A percentile compares a stretch with the other conserved stretches of the same genome.
These are phyloP conservation scores for Thermomucor indicae-seudaticae DNA, from an alignment of 371 early-diverging fungal genomes.

Conservation along the genomic window DNA sequence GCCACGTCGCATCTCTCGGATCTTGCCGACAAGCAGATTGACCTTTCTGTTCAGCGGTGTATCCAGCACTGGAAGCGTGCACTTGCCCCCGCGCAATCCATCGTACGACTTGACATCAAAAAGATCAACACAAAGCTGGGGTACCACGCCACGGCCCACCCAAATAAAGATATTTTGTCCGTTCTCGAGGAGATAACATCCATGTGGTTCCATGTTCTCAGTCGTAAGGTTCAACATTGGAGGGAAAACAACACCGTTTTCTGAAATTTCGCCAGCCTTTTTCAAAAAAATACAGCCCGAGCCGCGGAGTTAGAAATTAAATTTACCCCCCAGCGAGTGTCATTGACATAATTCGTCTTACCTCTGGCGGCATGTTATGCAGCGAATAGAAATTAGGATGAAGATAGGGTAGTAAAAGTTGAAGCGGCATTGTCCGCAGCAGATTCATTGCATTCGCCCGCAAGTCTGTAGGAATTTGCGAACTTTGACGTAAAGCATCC, in stretches of 20 bases:
- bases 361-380: constrained; percentile 76
- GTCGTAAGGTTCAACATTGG: constrained; percentile 76
- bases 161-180: constrained; percentile 82
- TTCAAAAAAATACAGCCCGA: background rate
- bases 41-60: constrained; percentile 55
- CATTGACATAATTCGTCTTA: too few relatives aligned
- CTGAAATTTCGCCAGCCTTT: constrained; percentile 52
- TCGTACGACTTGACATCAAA: constrained; percentile 61
- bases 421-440: constrained; percentile 76
- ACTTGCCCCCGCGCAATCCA: constrained; percentile 51
- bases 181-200: constrained; percentile 82
- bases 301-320: too few relatives aligned
- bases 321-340: too few relatives aligned
- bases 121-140: constrained; percentile 68
- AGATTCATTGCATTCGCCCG: constrained; percentile 70
- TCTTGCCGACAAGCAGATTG: constrained; percentile 51
- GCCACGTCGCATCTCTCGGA: constrained; percentile 53
- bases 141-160: constrained; percentile 78
- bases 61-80: constrained; percentile 52
- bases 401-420: constrained; percentile 67
- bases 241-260: constrained; percentile 64
- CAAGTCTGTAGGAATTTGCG: constrained; percentile 69
- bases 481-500: constrained; percentile 62
- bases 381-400: constrained; percentile 83
- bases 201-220: constrained; percentile 81